Percentiles rank a stretch among this genome's conserved stretches.
Conservation (phyloP, 73 alveolate genomes). For the Halteria grandinella region DNA sequence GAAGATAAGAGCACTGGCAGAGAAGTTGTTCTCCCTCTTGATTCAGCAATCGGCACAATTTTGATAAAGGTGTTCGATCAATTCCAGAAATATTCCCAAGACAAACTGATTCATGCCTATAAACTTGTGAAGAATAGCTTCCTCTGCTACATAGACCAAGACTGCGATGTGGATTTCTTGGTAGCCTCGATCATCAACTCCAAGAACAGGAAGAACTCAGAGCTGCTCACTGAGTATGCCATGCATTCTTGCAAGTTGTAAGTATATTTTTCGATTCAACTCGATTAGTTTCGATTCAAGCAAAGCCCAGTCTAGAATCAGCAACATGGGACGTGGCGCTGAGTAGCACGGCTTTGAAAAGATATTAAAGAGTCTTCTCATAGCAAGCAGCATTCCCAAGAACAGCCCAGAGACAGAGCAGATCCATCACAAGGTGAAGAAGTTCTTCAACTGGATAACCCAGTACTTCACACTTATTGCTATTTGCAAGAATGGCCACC, state of each 20-base stretch:
- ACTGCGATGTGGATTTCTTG: conserved; percentile 33
- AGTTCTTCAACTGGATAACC: conserved; percentile 53
- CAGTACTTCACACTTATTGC: conserved; percentile 47
- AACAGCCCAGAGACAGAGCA: conserved; percentile 5
- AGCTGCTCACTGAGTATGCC: conserved; percentile 21
- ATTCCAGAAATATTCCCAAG: conserved; percentile 25
- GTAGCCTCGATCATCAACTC: conserved; percentile 46
- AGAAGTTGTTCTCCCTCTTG: conserved; percentile 16
- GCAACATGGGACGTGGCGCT: conserved; percentile 42
- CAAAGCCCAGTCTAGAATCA: conserved; percentile 14
- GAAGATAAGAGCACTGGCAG: conserved; percentile 37
- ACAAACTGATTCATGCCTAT: conserved; percentile 44
- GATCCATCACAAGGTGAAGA: conserved; percentile 36
- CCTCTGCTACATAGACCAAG: conserved; percentile 38
- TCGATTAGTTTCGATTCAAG: conserved; percentile 38
- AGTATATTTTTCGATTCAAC: background rate
- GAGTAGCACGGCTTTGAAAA: conserved; percentile 65
- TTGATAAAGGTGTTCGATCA: conserved; percentile 56
- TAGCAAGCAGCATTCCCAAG: conserved; percentile 51
- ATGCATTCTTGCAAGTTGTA: conserved; percentile 43
- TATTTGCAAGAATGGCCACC: conserved; percentile 60
- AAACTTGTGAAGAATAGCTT: conserved; percentile 49
- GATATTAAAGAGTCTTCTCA: conserved; percentile 40
- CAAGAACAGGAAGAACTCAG: conserved; percentile 30
- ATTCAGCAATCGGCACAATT: conserved; percentile 55